These are phyloP conservation scores for Lanmaoa rubissima DNA, from an alignment of 768 basidiomycete genomes.

Conservation along the genomic window DNA sequence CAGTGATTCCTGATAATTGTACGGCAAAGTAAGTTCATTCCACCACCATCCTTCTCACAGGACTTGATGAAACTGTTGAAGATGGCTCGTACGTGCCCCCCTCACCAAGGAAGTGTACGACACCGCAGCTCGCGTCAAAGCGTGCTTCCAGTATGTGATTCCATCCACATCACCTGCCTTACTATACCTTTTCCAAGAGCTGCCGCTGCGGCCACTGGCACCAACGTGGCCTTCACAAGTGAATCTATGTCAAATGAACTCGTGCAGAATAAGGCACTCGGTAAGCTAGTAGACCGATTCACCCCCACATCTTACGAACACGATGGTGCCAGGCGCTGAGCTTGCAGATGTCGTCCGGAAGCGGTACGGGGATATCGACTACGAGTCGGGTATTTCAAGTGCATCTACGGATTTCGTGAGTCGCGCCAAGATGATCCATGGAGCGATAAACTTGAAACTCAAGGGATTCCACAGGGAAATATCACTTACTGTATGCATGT, in stretches of 20 bases:
- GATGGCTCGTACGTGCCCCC: slow-evolving; percentile 75
- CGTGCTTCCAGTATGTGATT: slow-evolving; percentile 66
- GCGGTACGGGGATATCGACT: slow-evolving; percentile 61
- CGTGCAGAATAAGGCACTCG: slow-evolving; percentile 63
- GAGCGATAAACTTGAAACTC: not conserved
- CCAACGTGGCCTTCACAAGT: slow-evolving; percentile 44
- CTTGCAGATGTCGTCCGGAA: slow-evolving; percentile 59
- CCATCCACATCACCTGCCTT: not conserved
- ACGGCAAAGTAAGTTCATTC: slow-evolving; percentile 54
- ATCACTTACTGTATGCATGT: slow-evolving; percentile 61
- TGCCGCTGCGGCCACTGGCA: slow-evolving; percentile 65
- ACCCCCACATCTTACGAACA: not conserved
- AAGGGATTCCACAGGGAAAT: slow-evolving; percentile 37
- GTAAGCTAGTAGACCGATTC: slow-evolving; percentile 30
- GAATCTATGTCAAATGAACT: slow-evolving; percentile 49
- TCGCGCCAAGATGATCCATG: not conserved
- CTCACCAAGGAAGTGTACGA: slow-evolving; percentile 58
- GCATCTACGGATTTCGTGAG: slow-evolving; percentile 86
- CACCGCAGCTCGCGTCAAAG: slow-evolving; percentile 56
- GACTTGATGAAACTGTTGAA: slow-evolving; percentile 20
- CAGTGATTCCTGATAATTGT: slow-evolving; percentile 83
- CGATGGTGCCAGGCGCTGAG: slow-evolving; percentile 48
- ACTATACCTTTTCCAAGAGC: slow-evolving; percentile 42
- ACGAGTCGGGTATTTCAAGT: slow-evolving; percentile 61
- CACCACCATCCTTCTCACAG: too few relatives aligned